Percentiles rank a stretch among this genome's conserved stretches.
Evolutionary conservation across 768 basidiomycete species (phyloP).

Genomic region (Agaricus subrufescens): DNA sequence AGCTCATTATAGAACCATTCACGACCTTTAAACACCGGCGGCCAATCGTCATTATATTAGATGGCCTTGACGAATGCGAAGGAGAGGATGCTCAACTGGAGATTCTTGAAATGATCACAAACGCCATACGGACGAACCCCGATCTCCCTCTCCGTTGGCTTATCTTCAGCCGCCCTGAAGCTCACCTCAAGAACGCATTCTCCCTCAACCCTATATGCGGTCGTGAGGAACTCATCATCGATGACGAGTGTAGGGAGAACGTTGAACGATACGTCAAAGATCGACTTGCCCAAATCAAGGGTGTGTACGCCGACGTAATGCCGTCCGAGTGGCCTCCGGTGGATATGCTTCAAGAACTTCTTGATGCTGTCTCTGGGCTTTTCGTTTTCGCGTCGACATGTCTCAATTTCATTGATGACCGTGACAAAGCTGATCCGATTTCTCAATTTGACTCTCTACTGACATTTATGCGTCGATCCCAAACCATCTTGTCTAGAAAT

Average conservation of each 20-base stretch:
- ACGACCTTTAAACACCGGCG: background rate
- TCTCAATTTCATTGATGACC: background rate
- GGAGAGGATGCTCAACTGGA: background rate
- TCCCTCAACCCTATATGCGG: background rate
- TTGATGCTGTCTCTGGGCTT: background rate
- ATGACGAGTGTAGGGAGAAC: background rate
- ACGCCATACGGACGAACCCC: background rate
- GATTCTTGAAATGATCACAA: background rate
- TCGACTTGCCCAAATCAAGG: background rate
- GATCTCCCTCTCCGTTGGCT: background rate
- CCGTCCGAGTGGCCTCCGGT: background rate
- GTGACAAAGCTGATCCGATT: background rate
- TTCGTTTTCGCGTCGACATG: background rate
- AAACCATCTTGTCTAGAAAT: background rate
- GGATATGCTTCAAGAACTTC: background rate
- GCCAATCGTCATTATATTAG: background rate
- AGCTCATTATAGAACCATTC: background rate
- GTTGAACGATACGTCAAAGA: background rate
- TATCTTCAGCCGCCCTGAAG: background rate
- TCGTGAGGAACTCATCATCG: background rate
- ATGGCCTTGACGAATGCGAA: background rate
- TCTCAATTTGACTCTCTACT: background rate
- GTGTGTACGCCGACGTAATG: background rate
- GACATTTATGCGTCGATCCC: background rate
- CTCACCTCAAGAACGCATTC: background rate